Percentiles rank a stretch among this genome's conserved stretches.
Evolutionary conservation across 2,329 filamentous ascomycete genomes (phyloP).

Genomic region (Beauveria sp.): DNA sequence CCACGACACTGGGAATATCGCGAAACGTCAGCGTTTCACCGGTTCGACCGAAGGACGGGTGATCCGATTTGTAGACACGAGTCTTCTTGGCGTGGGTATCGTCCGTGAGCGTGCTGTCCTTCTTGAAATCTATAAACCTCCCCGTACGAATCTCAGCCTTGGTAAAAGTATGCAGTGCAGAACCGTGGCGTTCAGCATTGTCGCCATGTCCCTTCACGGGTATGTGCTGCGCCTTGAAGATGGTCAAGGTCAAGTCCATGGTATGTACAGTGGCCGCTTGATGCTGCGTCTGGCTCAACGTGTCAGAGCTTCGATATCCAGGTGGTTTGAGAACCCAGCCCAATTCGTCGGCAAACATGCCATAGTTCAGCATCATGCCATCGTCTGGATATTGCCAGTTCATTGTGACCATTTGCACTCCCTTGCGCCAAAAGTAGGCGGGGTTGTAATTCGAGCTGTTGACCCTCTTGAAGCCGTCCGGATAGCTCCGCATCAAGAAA

Average conservation of each 20-base stretch:
- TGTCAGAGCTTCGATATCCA: constrained; percentile 54
- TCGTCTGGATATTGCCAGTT: constrained; percentile 97
- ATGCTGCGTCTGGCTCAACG: constrained; percentile 31
- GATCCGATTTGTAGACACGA: constrained; percentile 44
- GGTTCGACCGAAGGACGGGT: constrained; percentile 53
- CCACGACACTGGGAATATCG: constrained; percentile 50
- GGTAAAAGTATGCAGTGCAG: constrained; percentile 58
- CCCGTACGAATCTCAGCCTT: constrained; percentile 78
- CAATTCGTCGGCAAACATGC: constrained; percentile 83
- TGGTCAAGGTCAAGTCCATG: constrained; percentile 61
- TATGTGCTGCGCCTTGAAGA: constrained; percentile 71
- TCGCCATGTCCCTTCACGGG: constrained; percentile 24
- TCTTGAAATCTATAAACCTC: constrained; percentile 34
- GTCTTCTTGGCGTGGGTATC: constrained; percentile 54
- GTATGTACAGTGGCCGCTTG: constrained; percentile 41
- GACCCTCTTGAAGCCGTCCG: constrained; percentile 61
- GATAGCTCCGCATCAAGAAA: constrained; percentile 88
- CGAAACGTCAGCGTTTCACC: constrained; percentile 52
- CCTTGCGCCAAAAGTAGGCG: constrained; percentile 81
- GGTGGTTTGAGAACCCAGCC: constrained; percentile 83
- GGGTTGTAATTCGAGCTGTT: constrained; percentile 94
- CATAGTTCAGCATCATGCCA: constrained; percentile 93
- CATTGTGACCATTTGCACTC: constrained; percentile 94
- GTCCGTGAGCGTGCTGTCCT: constrained; percentile 30
- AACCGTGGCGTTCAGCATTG: constrained; percentile 22